Base-by-base conservation (phyloP, 2,329 filamentous ascomycete species). In the Pseudogymnoascus sp. region DNA sequence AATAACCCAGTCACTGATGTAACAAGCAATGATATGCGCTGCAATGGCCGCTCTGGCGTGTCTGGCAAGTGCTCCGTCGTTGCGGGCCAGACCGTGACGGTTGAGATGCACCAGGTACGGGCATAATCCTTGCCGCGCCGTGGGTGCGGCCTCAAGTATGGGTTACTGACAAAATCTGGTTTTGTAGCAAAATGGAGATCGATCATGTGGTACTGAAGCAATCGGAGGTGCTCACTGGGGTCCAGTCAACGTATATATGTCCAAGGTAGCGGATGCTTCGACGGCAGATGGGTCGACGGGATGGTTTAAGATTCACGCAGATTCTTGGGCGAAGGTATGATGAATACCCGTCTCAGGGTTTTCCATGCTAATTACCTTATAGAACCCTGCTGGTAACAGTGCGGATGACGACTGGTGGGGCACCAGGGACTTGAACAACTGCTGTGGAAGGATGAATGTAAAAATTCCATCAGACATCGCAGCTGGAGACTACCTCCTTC, bases 211-310 rank as follows among this genome's bases (percentile, higher is more conserved):
- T 18, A 74, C 72, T 50, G 75, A 80, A 64, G 80, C 79, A 20
- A 80, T 83, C 59, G 81, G 80, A 30, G 80, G 80, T 34, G 75
- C 76, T 39, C 80, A 83, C 70, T 81, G 78, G 65, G 79, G 80
- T 8, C 80, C 80, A 1, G 78, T 82, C 34, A 75, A 80, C 57
- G 74, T 80, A 1, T 82, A 82, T 68, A 73, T 81, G 61, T 75
- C 75, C 67, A 76, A 79, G 64, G 80, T 83, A 18, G 63, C 71
- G 25, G 75, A 82, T 66, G 76, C 80, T 3, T 68, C 74, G 32
- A 75, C 72, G 0, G 77, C 79, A 54, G 73, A 75, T 62, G 76
- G 76, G 1, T 67, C 72, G 2, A 72, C 76, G 16, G 69, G 71
- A 3, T 82, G 77, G 78, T 81, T 82, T 74, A 83, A 83, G 73